A percentile compares a stretch with the other conserved stretches of the same genome.
phyloP scores from a whole-genome alignment of 1,139 yeast genomes.

The Candida sp. region DNA sequence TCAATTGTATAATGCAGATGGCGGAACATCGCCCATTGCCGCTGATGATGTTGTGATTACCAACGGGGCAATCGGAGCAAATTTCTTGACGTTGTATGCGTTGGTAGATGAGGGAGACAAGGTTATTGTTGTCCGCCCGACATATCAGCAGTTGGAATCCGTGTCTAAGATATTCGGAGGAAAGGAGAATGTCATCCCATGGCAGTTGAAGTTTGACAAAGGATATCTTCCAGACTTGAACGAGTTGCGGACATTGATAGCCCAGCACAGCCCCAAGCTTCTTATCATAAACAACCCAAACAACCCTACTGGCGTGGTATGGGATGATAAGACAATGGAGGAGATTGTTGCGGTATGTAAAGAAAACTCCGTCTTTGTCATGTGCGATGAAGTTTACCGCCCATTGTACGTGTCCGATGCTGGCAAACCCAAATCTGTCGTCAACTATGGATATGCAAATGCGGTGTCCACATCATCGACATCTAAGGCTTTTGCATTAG shows the following conservation, averaged over 20 bases:
- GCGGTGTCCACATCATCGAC: conserved; percentile 55
- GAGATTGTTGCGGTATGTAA: conserved; percentile 45
- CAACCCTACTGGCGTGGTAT: conserved; percentile 58
- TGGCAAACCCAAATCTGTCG: conserved; percentile 34
- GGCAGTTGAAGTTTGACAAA: conserved; percentile 35
- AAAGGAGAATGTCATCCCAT: conserved; percentile 32
- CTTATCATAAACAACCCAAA: conserved; percentile 58
- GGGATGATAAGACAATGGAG: conserved; percentile 35
- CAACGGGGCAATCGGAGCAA: conserved; percentile 65
- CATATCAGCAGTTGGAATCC: conserved; percentile 55
- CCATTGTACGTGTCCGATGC: conserved; percentile 50
- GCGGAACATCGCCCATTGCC: conserved; percentile 14
- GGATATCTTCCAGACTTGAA: conserved; percentile 40
- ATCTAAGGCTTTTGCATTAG: conserved; percentile 60
- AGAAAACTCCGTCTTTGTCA: conserved; percentile 33
- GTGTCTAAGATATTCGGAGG: conserved; percentile 56
- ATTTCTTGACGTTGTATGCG: conserved; percentile 51
- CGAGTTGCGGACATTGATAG: conserved; percentile 30
- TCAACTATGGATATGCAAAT: conserved; percentile 44
- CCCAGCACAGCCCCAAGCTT: conserved; percentile 41
- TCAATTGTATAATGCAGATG: conserved; percentile 34
- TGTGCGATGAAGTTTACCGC: conserved; percentile 61
- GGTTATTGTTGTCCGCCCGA: conserved; percentile 54
- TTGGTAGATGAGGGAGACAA: conserved; percentile 53
- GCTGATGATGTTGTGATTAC: conserved; percentile 48